Evolutionary conservation across 768 basidiomycete species (phyloP).

Genomic region (Termitomyces sp.): DNA sequence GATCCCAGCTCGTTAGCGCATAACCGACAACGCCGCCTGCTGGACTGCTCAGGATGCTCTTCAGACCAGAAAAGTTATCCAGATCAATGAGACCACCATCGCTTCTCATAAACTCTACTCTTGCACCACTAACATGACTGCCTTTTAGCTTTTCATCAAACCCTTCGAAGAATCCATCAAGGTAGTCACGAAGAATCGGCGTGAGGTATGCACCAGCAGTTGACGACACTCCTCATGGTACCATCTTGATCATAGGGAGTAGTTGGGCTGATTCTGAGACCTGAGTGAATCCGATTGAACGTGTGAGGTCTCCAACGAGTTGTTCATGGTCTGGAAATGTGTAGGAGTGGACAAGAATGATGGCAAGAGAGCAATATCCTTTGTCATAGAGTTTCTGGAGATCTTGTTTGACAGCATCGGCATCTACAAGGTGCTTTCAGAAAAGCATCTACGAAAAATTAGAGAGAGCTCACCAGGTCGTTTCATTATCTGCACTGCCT

Average conservation of each 20-base stretch:
- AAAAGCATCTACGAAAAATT: neutral
- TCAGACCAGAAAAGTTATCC: slow-evolving; percentile 86
- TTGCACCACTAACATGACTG: slow-evolving; percentile 53
- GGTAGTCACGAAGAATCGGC: slow-evolving; percentile 78
- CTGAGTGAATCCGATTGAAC: slow-evolving; percentile 82
- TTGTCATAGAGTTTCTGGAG: slow-evolving; percentile 69
- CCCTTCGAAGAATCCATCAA: slow-evolving; percentile 88
- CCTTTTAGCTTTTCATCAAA: slow-evolving; percentile 77
- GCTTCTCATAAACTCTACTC: slow-evolving; percentile 95
- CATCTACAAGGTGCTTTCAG: slow-evolving; percentile 38
- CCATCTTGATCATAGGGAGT: slow-evolving; percentile 95
- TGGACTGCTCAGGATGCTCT: slow-evolving; percentile 90
- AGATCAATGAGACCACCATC: slow-evolving; percentile 85
- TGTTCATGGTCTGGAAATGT: slow-evolving; percentile 87
- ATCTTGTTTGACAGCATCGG: slow-evolving; percentile 50
- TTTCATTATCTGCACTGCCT: slow-evolving; percentile 82
- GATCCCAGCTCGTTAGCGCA: slow-evolving; percentile 89
- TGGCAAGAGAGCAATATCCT: slow-evolving; percentile 88
- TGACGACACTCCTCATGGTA: slow-evolving; percentile 87
- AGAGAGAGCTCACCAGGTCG: slow-evolving; percentile 53
- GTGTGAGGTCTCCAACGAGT: slow-evolving; percentile 68
- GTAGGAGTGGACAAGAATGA: slow-evolving; percentile 90
- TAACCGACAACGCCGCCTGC: slow-evolving; percentile 97
- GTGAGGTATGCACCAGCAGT: slow-evolving; percentile 96
- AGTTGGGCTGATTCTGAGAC: slow-evolving; percentile 86